Evolutionary conservation across 495 filamentous ascomycete genomes (phyloP).

Genomic region (Lasiosphaeriaceae sp.): DNA sequence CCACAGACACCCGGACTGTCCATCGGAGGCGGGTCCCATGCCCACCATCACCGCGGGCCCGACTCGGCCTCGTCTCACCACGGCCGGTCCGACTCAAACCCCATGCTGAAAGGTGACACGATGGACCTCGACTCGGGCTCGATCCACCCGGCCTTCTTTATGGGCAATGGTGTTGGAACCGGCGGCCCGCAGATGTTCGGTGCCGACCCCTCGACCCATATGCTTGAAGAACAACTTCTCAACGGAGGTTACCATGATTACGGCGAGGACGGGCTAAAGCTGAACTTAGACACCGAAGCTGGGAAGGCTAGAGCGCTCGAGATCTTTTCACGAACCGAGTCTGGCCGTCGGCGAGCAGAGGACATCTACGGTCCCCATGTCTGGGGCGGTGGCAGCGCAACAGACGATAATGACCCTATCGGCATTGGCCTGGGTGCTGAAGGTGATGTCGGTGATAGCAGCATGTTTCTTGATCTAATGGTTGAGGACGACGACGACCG

Average conservation of each 20-base stretch:
- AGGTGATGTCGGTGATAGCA: constrained; percentile 39
- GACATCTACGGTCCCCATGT: constrained; percentile 36
- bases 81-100: constrained; percentile 18
- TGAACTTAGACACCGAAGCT: constrained; percentile 27
- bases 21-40: constrained; percentile 27
- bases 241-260: constrained; percentile 32
- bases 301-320: constrained; percentile 35
- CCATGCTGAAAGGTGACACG: constrained; percentile 20
- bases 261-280: constrained; percentile 16
- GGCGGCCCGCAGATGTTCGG: constrained; percentile 31
- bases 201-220: constrained; percentile 26
- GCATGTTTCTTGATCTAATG: constrained; percentile 52
- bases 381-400: constrained; percentile 19
- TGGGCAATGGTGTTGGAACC: constrained; percentile 26
- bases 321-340: constrained; percentile 36
- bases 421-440: constrained; percentile 34
- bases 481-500: constrained; percentile 47
- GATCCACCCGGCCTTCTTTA: constrained; percentile 35
- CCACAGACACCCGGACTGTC: constrained; percentile 37
- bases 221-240: constrained; percentile 40
- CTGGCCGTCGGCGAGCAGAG: constrained; percentile 36
- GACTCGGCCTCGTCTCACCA: constrained; percentile 28
- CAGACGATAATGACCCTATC: constrained; percentile 25
- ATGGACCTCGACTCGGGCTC: constrained; percentile 30
- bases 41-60: constrained; percentile 20